A percentile compares a stretch with the other conserved stretches of the same genome.
Evolutionary conservation across 371 early-diverging fungal species (phyloP).

Genomic region (Mucor velutinosus): DNA sequence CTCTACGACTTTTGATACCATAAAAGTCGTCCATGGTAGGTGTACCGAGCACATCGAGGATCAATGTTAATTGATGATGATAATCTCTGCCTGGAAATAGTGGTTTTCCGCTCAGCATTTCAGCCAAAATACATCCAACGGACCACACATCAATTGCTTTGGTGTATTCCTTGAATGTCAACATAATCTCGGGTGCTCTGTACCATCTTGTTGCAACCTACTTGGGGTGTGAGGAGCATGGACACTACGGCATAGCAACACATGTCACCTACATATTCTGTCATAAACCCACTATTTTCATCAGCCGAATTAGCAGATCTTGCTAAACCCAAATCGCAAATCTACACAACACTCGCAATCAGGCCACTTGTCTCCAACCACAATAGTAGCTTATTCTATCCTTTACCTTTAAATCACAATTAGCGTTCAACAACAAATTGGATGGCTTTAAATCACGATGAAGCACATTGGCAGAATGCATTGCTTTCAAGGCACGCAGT

Average conservation of each 20-base stretch:
- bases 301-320: constrained; percentile 87
- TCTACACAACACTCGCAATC: constrained; percentile 37
- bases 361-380: no score
- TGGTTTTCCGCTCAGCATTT: constrained; percentile 90
- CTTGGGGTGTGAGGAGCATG: not conserved
- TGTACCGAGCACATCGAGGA: constrained; percentile 96
- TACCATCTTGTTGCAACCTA: constrained; percentile 96
- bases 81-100: constrained; percentile 92
- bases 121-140: constrained; percentile 97
- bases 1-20: constrained; percentile 80
- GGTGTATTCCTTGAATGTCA: constrained; percentile 93
- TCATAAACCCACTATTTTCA: constrained; percentile 93
- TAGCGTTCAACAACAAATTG: constrained; percentile 95
- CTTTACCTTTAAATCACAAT: constrained; percentile 91
- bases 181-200: constrained; percentile 98
- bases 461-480: constrained; percentile 97
- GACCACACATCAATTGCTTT: constrained; percentile 98
- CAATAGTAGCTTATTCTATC: not conserved
- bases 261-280: constrained; percentile 73
- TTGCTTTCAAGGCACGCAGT: constrained; percentile 94
- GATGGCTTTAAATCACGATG: constrained; percentile 98
- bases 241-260: not conserved
- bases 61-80: constrained; percentile 97
- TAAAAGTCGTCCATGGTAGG: constrained; percentile 90
- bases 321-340: constrained; percentile 95